These are phyloP conservation scores for Alternaria triticina DNA, from an alignment of 2,329 filamentous ascomycete genomes.

Conservation along the genomic window DNA sequence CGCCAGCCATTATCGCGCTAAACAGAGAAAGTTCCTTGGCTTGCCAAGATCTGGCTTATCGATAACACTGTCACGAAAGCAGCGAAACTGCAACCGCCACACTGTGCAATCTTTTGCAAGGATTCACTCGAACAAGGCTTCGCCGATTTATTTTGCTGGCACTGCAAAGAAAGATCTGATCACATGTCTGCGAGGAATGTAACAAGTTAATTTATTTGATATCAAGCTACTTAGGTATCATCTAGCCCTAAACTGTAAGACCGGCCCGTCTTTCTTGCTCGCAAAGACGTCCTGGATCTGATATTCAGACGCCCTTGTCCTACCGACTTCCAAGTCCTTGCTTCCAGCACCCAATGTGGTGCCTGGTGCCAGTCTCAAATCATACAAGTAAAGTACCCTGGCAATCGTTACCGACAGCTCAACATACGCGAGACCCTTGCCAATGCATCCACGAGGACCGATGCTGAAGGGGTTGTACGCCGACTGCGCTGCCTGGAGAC, in stretches of 20 bases:
- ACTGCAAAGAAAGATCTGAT: accelerated
- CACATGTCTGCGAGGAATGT: accelerated
- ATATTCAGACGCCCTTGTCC: constrained; percentile 60
- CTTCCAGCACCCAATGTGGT: constrained; percentile 40
- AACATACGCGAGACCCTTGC: constrained; percentile 71
- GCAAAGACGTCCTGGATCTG: constrained; percentile 77
- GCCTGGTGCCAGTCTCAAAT: constrained; percentile 54
- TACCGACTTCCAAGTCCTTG: constrained; percentile 40
- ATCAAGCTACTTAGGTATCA: neutral
- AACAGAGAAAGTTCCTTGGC: constrained; percentile 6
- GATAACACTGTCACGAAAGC: neutral
- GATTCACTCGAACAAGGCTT: neutral
- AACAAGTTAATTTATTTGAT: neutral
- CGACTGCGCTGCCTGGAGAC: constrained; percentile 58
- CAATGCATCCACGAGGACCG: constrained; percentile 74
- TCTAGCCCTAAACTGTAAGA: constrained; percentile 61
- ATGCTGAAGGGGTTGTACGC: constrained; percentile 79
- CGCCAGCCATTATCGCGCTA: neutral
- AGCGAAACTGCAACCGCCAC: neutral
- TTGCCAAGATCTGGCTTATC: constrained; percentile 1
- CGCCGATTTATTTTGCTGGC: too few relatives aligned
- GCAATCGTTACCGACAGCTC: constrained; percentile 71
- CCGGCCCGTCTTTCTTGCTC: constrained; percentile 72
- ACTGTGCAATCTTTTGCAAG: neutral
- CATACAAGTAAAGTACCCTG: constrained; percentile 66